Percentiles rank a stretch among this genome's conserved stretches.
phyloP scores from a whole-genome alignment of 1,139 yeast species.

The Taphrina wiesneri region DNA sequence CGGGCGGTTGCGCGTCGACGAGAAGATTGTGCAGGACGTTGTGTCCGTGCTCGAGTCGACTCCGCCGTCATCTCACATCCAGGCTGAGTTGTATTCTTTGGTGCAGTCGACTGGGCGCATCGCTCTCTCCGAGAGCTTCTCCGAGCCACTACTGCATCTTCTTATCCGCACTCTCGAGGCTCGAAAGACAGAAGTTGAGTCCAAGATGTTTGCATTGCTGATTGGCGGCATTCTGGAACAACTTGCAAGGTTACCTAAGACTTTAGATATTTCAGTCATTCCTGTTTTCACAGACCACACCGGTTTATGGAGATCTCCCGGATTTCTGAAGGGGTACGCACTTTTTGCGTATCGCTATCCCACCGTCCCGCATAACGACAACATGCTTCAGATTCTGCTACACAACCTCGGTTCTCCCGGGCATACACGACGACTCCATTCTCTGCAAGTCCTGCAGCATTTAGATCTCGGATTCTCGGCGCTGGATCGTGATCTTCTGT shows the following conservation, averaged over 20 bases:
- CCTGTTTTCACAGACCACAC: neutral
- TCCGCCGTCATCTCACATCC: neutral
- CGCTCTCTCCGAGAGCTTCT: neutral
- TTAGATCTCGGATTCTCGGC: neutral
- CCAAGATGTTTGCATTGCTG: neutral
- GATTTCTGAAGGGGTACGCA: slow-evolving; percentile 8
- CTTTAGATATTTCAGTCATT: neutral
- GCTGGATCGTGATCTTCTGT: slow-evolving; percentile 42
- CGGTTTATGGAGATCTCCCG: slow-evolving; percentile 19
- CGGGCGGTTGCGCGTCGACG: neutral
- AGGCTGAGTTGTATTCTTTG: neutral
- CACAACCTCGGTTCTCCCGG: slow-evolving; percentile 24
- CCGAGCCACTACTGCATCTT: neutral
- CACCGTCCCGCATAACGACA: neutral
- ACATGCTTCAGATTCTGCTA: slow-evolving; percentile 1
- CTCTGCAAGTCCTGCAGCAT: slow-evolving; percentile 24
- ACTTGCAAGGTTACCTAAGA: neutral
- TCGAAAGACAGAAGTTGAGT: neutral
- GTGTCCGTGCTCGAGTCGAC: neutral
- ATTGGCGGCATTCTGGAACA: slow-evolving; percentile 13
- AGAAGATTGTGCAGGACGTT: neutral
- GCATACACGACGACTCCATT: slow-evolving; percentile 21
- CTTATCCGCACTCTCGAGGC: neutral
- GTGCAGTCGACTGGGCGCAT: neutral
- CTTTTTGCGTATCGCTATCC: neutral